Conservation (phyloP, 331 rosid genomes). For the Acacia concinna region DNA sequence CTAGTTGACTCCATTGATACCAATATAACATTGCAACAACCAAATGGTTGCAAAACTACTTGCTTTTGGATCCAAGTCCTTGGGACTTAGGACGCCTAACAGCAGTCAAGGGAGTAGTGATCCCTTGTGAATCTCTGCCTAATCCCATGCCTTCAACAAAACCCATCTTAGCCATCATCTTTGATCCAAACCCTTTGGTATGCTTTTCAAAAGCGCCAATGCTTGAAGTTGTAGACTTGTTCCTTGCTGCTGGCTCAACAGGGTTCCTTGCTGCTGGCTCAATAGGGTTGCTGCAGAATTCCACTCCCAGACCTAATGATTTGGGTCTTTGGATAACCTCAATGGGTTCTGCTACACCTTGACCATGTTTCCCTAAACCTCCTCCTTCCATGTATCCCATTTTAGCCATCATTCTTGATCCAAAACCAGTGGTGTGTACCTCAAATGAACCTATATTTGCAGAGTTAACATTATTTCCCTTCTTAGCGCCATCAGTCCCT, state of each 20-base stretch:
- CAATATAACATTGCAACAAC: not conserved
- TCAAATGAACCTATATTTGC: constrained; percentile 66
- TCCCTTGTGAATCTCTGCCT: constrained; percentile 73
- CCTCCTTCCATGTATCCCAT: constrained; percentile 83
- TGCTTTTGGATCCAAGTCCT: constrained; percentile 72
- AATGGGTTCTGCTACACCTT: constrained; percentile 78
- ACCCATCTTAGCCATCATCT: constrained; percentile 90
- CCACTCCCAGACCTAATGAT: constrained; percentile 87
- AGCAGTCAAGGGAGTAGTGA: constrained; percentile 62
- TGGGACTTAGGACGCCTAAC: constrained; percentile 63
- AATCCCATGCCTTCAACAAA: constrained; percentile 77
- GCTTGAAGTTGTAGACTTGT: constrained; percentile 28
- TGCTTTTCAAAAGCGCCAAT: constrained; percentile 73
- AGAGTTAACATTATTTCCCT: constrained; percentile 32
- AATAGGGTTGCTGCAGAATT: constrained; percentile 47
- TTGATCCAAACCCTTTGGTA: constrained; percentile 83
- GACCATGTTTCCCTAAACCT: constrained; percentile 86
- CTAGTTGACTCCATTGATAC: not conserved
- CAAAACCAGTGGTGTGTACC: constrained; percentile 89
- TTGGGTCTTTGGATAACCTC: constrained; percentile 83
- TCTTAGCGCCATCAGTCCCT: constrained; percentile 40
- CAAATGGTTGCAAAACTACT: constrained; percentile 28
- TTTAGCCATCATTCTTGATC: constrained; percentile 93
- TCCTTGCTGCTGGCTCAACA: constrained; percentile 26
- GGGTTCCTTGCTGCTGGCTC: constrained; percentile 18